Base-by-base conservation (phyloP, 805 yeast species). In the Saccharomycopsis amapae region DNA sequence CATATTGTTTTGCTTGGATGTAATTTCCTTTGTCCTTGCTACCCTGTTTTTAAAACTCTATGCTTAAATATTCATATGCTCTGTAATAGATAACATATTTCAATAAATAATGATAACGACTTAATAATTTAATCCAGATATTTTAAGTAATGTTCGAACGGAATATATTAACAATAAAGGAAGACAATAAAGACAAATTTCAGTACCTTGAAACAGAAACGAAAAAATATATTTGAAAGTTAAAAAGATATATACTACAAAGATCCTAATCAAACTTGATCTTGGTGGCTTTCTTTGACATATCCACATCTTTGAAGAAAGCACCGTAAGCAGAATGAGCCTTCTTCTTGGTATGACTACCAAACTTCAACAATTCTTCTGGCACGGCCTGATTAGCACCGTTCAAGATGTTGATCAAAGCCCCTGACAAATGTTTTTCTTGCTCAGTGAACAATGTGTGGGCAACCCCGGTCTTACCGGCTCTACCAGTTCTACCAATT, bases 291-390 rank as follows among this genome's bases (percentile, higher is more conserved):
- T 89, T 89, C 62, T 81, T 79, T 53, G 78, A 69, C 73, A 85
- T 74, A 58, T 88, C 97, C 40, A 90, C 93, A 60, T 89, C 87
- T 62, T 90, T 93, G 72, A 70, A 93, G 71, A 93, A 93, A 1
- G 97, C 97, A 54, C 99, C 99, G 58, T 93, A 93, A n/a, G 90
- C 96, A 53, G 90, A 79, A 61, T 93, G 98, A 54, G 87, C 89
- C 72, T 93, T 93, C 82, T 89, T 90, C 68, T 93, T 93, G 9
- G 97, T 93, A 66, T 93, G 97, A 5, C 96, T 88, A 40, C 99
- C 99, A 57, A 90, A 93, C 64, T 89, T 90, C 62, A 86, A 73
- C 60, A 93, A 71, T 47, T 88, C 97, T 44, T 85, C 96, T 6
- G 99, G 99, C 49, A 93, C 97, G 1, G 82, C 81, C 68, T 93